A percentile compares a stretch with the other conserved stretches of the same genome.
These are phyloP conservation scores for Vaccinium macrocarpon DNA, from an alignment of 148 eudicot genomes.

Conservation along the genomic window DNA sequence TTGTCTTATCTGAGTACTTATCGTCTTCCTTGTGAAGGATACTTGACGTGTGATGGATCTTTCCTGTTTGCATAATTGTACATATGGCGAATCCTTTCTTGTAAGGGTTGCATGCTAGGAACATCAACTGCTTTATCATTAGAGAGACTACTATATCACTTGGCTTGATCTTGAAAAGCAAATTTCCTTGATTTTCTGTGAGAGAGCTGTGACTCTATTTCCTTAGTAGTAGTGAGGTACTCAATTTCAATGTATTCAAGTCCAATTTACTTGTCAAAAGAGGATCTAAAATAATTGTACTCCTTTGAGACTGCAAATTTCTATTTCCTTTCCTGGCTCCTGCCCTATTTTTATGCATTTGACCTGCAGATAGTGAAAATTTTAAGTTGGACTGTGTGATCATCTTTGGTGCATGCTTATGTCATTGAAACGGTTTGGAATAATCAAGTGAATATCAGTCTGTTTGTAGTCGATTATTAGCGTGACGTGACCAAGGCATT, in stretches of 20 bases:
- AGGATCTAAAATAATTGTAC: background rate
- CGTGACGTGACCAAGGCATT: background rate
- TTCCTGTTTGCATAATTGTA: background rate
- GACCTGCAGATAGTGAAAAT: background rate
- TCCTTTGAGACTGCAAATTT: background rate
- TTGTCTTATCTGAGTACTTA: background rate
- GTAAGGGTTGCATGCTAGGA: background rate
- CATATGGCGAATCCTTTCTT: background rate
- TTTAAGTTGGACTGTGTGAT: background rate
- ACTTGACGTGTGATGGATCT: background rate
- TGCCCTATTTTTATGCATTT: background rate
- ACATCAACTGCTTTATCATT: background rate
- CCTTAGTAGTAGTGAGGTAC: background rate
- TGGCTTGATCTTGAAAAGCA: background rate
- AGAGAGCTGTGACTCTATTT: background rate
- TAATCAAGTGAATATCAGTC: background rate
- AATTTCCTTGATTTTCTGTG: background rate
- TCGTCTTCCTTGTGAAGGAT: background rate
- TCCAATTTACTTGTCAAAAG: background rate
- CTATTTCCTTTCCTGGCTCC: background rate
- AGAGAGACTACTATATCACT: background rate
- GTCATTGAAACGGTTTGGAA: background rate
- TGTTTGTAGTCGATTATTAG: background rate
- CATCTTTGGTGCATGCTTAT: background rate
- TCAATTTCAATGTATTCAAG: background rate